These are phyloP conservation scores for Cystoderma amianthinum DNA, from an alignment of 768 basidiomycete genomes.

Conservation along the genomic window DNA sequence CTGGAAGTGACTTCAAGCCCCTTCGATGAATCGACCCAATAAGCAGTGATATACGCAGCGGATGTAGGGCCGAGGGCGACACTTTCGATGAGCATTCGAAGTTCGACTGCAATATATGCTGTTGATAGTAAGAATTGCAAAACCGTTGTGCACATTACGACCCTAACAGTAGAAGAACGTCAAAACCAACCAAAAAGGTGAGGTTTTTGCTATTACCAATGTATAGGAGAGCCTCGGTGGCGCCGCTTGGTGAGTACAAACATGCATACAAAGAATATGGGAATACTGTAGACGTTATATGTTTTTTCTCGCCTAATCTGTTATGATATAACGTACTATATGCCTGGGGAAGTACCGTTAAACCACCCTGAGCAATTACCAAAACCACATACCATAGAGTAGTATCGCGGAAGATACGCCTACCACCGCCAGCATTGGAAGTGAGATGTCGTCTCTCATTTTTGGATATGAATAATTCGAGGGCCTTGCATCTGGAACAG, in stretches of 20 bases:
- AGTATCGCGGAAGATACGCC: neutral
- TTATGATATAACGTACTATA: too few species aligned
- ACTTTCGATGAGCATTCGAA: neutral
- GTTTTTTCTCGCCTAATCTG: too few species aligned
- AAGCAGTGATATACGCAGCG: neutral
- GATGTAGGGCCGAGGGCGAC: neutral
- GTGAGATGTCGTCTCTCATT: neutral
- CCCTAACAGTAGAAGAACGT: neutral
- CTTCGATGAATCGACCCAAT: neutral
- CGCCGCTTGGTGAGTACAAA: neutral
- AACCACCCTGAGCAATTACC: neutral
- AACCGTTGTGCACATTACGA: neutral
- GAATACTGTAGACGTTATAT: neutral
- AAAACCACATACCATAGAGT: neutral
- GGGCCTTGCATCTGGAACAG: too few species aligned
- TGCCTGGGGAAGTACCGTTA: neutral
- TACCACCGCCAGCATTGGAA: neutral
- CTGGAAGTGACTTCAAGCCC: neutral
- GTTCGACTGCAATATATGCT: neutral
- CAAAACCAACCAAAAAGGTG: neutral
- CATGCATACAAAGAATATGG: neutral
- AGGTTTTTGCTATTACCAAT: neutral
- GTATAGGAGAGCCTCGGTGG: neutral
- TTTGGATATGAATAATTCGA: too few species aligned
- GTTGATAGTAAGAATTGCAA: neutral